Conservation (phyloP, 1,139 yeast genomes). For the Kurtzmaniella natalensis region DNA sequence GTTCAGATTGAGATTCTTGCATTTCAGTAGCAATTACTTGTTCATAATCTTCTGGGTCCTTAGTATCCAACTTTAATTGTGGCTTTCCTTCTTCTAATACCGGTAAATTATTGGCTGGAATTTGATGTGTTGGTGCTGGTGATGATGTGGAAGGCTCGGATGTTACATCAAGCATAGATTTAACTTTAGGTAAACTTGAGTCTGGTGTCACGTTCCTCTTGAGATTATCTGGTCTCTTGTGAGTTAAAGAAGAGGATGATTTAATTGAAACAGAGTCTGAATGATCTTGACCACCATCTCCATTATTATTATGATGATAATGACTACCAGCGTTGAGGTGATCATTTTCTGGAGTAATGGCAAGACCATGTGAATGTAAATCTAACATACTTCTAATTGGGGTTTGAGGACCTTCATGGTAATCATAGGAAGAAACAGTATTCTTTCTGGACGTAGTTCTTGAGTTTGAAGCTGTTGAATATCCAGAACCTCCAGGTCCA, state of each 20-base stretch:
- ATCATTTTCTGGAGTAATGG: constrained; percentile 1
- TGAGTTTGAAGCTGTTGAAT: constrained; percentile 23
- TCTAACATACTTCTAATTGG: constrained; percentile 42
- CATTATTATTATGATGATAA: constrained; percentile 7
- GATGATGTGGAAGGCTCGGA: constrained; percentile 4
- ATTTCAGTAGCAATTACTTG: constrained; percentile 1
- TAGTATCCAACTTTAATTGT: not conserved
- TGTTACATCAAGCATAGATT: constrained; percentile 14
- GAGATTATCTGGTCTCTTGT: constrained; percentile 10
- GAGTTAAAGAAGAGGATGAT: constrained; percentile 26
- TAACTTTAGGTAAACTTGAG: constrained; percentile 10
- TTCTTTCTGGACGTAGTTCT: constrained; percentile 34
- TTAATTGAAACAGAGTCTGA: constrained; percentile 19
- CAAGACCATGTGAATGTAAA: constrained; percentile 14
- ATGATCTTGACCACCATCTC: constrained; percentile 5
- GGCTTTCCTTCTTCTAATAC: constrained; percentile 19
- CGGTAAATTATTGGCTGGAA: constrained; percentile 12
- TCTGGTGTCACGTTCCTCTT: too few species aligned
- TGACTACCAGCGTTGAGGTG: constrained; percentile 4
- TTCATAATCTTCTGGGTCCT: constrained; percentile 2
- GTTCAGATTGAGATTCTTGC: not conserved
- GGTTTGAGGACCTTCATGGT: constrained; percentile 22
- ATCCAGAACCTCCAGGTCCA: constrained; percentile 14
- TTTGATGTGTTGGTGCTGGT: not conserved
- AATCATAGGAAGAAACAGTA: constrained; percentile 17